Evolutionary conservation across 2,329 filamentous ascomycete species (phyloP), one percentile per base, ranked within the genome.

Genomic region (Tolypocladium nubicola): DNA sequence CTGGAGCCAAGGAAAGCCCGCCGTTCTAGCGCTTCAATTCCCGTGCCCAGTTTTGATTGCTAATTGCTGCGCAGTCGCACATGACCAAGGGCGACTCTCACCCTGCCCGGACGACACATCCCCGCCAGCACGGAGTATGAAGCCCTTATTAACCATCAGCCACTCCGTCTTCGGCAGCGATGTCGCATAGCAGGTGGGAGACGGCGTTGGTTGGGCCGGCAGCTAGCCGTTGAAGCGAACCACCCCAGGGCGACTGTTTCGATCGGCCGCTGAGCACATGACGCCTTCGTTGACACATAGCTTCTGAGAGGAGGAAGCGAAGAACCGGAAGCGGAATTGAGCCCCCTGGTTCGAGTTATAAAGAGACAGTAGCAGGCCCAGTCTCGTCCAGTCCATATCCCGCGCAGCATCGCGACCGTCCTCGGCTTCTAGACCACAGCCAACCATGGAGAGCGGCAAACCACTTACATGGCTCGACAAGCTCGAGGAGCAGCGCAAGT

Each of bases 381-480:
- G 35, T 37, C 10, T 14, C 37, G 4, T 1, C 10, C 21, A 45
- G 10, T 26, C 21, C 40, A 16, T 11, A 3, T 43, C 10, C 41
- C 5, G 21, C 7, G 7, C 21, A 26, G 41, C 21, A 6, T 45
- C 11, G 41, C 5, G 4, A 26, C 11, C 41, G 4, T 2, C 10
- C 16, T 45, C 14, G 21, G 41, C n/a, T n/a, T 1, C n/a, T 21
- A 2, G n/a, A 21, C 10, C 21, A 14, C 5, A 11, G 5, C 14
- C 39, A 3, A 23, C 8, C 30, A 58, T 40, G n/a, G 73, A 73
- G 71, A 71, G 66, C 45, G 72, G 67, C 60, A 61, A 58, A 11
- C 59, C 58, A 38, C 58, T 62, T 4, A 73, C 72, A 49, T 76
- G 73, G 73, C 71, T 76, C 30, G 71, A 75, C 57, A 75, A 73